Percentiles rank a stretch among this genome's conserved stretches.
These are phyloP conservation scores for Tetradesmus lagerheimii DNA, from an alignment of 139 green algal species.

Conservation along the genomic window DNA sequence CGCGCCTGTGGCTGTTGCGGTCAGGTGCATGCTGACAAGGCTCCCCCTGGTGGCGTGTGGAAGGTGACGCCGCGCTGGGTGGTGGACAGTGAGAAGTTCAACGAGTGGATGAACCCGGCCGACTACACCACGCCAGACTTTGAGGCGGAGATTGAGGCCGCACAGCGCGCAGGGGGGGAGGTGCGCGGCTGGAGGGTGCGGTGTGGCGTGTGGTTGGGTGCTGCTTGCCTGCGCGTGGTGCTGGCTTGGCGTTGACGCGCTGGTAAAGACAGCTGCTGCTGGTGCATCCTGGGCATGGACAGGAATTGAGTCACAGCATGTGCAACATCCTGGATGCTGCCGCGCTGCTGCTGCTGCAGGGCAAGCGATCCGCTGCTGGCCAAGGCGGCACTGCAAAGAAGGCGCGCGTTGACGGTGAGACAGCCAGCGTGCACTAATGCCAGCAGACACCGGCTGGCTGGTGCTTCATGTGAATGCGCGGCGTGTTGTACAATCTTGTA, in stretches of 20 bases:
- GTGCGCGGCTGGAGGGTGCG: not conserved
- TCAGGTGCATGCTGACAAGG: constrained; percentile 1
- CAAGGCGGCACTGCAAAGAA: constrained; percentile 15
- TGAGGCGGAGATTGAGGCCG: constrained; percentile 47
- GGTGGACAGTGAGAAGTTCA: constrained; percentile 85
- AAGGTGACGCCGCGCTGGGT: constrained; percentile 84
- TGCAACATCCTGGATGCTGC: not conserved
- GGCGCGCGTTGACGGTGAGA: constrained; percentile 14
- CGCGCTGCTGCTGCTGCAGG: constrained; percentile 1
- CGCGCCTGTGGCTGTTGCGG: not conserved
- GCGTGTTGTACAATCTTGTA: too few relatives aligned
- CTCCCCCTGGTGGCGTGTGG: constrained; percentile 50
- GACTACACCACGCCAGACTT: constrained; percentile 85
- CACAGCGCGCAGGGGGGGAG: constrained; percentile 20
- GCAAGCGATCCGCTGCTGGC: constrained; percentile 31
- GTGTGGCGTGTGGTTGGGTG: not conserved
- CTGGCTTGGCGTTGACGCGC: not conserved
- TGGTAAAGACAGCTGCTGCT: not conserved
- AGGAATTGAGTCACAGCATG: too few relatives aligned
- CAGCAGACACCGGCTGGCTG: too few relatives aligned
- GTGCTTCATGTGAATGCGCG: too few relatives aligned
- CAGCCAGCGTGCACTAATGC: not conserved
- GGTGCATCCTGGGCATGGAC: too few relatives aligned
- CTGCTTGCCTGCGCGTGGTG: not conserved
- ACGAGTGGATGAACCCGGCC: constrained; percentile 94